A percentile compares a stretch with the other conserved stretches of the same genome.
These are phyloP conservation scores for Westerdykella sp. DNA, from an alignment of 2,329 filamentous ascomycete genomes.

Conservation along the genomic window DNA sequence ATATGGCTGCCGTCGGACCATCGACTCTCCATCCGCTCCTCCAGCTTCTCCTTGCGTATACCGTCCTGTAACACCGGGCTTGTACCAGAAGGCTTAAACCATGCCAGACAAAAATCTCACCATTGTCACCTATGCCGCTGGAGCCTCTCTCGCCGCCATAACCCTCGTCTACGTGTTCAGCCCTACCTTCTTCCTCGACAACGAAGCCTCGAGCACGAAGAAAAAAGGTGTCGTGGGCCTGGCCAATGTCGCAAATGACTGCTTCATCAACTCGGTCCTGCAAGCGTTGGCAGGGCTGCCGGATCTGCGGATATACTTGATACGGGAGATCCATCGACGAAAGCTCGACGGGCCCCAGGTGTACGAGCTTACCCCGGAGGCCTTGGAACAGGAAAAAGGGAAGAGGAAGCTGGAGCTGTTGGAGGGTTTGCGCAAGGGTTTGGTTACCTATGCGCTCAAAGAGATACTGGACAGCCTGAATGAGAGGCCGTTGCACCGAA, in stretches of 20 bases:
- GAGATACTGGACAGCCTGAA: slow-evolving; percentile 89
- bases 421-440: slow-evolving; percentile 64
- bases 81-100: slow-evolving; percentile 7
- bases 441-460: slow-evolving; percentile 83
- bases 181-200: slow-evolving; percentile 93
- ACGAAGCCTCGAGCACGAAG: slow-evolving; percentile 60
- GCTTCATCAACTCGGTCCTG: slow-evolving; percentile 83
- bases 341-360: slow-evolving; percentile 70
- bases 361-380: slow-evolving; percentile 57
- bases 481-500: slow-evolving; percentile 86
- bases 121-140: slow-evolving; percentile 87
- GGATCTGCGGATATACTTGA: slow-evolving; percentile 84
- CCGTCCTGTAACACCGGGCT: background rate
- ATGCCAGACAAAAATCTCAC: slow-evolving; percentile 82
- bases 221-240: slow-evolving; percentile 85
- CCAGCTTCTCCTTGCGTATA: background rate
- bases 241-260: slow-evolving; percentile 77
- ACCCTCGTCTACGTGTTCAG: slow-evolving; percentile 96
- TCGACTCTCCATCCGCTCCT: background rate
- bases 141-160: slow-evolving; percentile 88
- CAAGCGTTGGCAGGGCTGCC: slow-evolving; percentile 87
- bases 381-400: slow-evolving; percentile 38
- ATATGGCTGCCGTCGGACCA: too few species aligned
- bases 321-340: slow-evolving; percentile 81
- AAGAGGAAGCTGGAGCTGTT: slow-evolving; percentile 44